Base-by-base conservation (phyloP, 179 eudicot genomes). In the Vitellaria paradoxa region DNA sequence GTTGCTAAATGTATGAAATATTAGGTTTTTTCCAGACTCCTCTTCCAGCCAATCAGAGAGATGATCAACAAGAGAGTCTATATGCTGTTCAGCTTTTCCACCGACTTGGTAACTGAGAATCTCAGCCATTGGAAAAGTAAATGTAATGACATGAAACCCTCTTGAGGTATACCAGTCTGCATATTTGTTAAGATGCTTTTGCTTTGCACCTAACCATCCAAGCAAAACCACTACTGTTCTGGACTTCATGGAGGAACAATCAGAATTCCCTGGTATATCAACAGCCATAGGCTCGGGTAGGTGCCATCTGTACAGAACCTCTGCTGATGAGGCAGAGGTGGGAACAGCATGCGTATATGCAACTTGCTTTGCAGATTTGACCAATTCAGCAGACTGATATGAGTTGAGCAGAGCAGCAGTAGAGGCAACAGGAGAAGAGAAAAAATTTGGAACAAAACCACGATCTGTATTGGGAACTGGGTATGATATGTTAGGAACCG, bases 171-270 rank as follows among this genome's bases (percentile, higher is more conserved):
- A 96, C 93, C 92, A 96, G 73, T 93, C 96, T 9, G 98, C 98
- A 78, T 93, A 93, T 85, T 71, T 88, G 53, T 82, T 96, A 59
- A 96, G 87, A 82, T 96, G 99, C 86, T 92, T 96, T 84, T 96
- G 98, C 88, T 93, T 93, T 60, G 99, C 90, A 49, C 99, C 99
- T 74, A 96, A 79, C 99, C 99, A 96, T 77, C 99, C 99, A 3
- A 96, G 89, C 81, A 96, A 84, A 73, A 96, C 92, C 40, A 96
- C 98, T 11, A 96, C 97, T 3, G 97, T 96, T 85, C 76, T 90
- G 23, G 96, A 88, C 80, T 96, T 96, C 60, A 76, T 88, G 57
- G 89, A 79, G 52, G 92, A 88, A 81, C 93, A 93, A 60, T 84
- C 88, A 65, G 92, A 88, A 76, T 68, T 72, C 26, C 86, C 89